These are phyloP conservation scores for Pseudogymnoascus pannorum DNA, from an alignment of 2,329 filamentous ascomycete genomes.

Conservation along the genomic window DNA sequence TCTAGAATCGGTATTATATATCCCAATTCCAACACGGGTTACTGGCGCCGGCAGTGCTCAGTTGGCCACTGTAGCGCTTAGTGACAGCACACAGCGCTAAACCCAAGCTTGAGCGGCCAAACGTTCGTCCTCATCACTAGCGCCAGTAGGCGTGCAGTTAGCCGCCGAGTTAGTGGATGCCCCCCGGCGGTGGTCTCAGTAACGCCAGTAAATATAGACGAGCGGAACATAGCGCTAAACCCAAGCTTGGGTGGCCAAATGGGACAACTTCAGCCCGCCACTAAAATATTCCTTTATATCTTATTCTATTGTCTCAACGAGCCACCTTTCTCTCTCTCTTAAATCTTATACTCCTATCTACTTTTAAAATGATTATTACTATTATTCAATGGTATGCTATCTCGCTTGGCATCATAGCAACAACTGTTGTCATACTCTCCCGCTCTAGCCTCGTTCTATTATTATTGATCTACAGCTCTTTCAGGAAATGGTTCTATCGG, in stretches of 20 bases:
- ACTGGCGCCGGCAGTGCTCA: background rate
- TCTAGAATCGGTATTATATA: background rate
- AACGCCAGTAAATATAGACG: background rate
- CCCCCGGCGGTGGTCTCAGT: background rate
- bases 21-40: background rate
- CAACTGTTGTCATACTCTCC: background rate
- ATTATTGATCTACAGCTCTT: background rate
- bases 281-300: background rate
- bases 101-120: no score
- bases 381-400: constrained; percentile 12
- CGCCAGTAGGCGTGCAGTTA: no score
- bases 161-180: background rate
- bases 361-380: background rate
- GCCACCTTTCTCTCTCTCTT: background rate
- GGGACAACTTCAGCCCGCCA: no score
- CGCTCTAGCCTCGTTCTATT: background rate
- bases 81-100: no score
- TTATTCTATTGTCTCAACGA: background rate
- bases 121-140: no score
- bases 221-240: background rate
- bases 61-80: no score
- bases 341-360: background rate
- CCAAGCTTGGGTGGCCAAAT: background rate
- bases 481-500: background rate
- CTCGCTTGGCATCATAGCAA: background rate